phyloP scores from a whole-genome alignment of 1,284 basidiomycete genomes.

The Apiotrichum mycotoxinovorans region DNA sequence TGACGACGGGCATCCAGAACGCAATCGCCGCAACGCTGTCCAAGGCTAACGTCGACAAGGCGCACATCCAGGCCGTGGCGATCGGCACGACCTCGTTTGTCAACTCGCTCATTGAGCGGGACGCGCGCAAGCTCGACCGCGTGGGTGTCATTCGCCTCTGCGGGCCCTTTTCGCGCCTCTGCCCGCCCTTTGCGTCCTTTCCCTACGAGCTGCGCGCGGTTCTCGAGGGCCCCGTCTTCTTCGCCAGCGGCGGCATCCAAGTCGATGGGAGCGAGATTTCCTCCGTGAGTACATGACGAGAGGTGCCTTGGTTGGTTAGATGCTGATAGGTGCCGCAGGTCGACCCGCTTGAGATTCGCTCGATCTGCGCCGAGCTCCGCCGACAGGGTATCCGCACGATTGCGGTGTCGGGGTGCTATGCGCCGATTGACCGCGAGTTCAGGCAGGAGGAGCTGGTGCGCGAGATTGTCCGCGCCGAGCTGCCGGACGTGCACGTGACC shows the following conservation, averaged over 20 bases:
- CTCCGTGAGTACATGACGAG: conserved; percentile 20
- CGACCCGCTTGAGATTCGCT: conserved; percentile 32
- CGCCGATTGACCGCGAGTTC: conserved; percentile 35
- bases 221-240: conserved; percentile 32
- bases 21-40: conserved; percentile 19
- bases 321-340: conserved; percentile 23
- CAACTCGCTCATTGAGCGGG: conserved; percentile 37
- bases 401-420: conserved; percentile 35
- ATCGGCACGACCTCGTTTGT: conserved; percentile 43
- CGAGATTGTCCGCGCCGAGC: conserved; percentile 23
- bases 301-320: neutral
- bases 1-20: conserved; percentile 55
- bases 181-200: conserved; percentile 36
- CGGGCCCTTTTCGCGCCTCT: conserved; percentile 28
- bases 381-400: conserved; percentile 30
- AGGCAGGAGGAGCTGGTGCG: conserved; percentile 38
- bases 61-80: conserved; percentile 29
- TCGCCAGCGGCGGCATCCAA: conserved; percentile 36
- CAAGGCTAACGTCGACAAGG: neutral
- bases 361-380: conserved; percentile 31
- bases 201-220: conserved; percentile 32
- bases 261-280: conserved; percentile 36
- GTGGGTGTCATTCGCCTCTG: conserved; percentile 41
- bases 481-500: conserved; percentile 30
- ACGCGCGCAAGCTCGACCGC: conserved; percentile 22